Conservation (phyloP, 805 yeast species). For the Brettanomyces bruxellensis region DNA sequence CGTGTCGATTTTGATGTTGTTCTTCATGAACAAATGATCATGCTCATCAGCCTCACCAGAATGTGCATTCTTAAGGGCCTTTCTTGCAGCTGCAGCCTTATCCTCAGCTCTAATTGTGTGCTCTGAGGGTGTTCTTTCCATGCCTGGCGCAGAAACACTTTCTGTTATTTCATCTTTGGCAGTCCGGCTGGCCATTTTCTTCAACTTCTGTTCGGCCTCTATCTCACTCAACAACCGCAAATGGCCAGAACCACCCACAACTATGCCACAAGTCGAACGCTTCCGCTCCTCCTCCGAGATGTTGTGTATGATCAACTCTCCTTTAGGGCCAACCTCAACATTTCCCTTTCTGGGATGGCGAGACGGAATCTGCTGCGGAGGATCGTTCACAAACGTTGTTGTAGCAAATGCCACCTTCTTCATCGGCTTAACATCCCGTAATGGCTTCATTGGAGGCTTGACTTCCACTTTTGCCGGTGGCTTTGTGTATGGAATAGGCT, state of each 20-base stretch:
- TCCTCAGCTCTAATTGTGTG: conserved; percentile 22
- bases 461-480: conserved; percentile 22
- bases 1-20: conserved; percentile 50
- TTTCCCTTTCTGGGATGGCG: conserved; percentile 75
- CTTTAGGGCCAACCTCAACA: conserved; percentile 33
- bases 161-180: conserved; percentile 10
- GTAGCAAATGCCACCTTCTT: conserved; percentile 72
- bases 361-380: conserved; percentile 92
- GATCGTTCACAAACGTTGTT: conserved; percentile 65
- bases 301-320: conserved; percentile 26
- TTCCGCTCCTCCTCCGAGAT: conserved; percentile 23
- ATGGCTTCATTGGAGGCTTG: conserved; percentile 21
- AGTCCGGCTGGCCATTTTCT: conserved; percentile 4
- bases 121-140: conserved; percentile 15
- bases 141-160: conserved; percentile 11
- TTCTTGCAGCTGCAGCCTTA: conserved; percentile 21
- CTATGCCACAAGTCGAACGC: conserved; percentile 53
- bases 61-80: conserved; percentile 16
- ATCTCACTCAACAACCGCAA: conserved; percentile 31
- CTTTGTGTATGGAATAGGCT: conserved; percentile 14
- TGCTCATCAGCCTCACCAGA: conserved; percentile 11
- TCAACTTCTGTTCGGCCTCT: conserved; percentile 1
- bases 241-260: conserved; percentile 73
- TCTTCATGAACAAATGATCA: conserved; percentile 3
- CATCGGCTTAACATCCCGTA: conserved; percentile 28